Evolutionary conservation across 1,284 basidiomycete species (phyloP), one percentile per base, ranked within the genome.

Genomic region (Pseudozyma pruni): DNA sequence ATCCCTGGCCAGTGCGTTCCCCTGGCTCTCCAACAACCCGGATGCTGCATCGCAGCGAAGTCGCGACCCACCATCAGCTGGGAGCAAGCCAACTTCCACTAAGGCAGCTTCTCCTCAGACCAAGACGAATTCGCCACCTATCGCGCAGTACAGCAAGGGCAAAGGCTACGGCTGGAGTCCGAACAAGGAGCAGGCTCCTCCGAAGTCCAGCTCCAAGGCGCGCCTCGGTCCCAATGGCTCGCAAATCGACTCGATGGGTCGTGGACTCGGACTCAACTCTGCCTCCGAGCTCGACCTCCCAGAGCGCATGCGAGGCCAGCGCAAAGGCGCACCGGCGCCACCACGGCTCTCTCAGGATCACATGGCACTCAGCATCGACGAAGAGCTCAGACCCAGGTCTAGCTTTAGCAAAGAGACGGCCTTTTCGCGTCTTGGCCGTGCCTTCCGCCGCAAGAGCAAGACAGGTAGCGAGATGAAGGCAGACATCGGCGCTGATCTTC

Each of bases 401-500:
- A 37, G 22, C 19, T 14, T 31, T n/a, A 22, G 39, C 32, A 64
- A 54, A n/a, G 54, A 64, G 16, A 66, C 68, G 11, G 68, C 68
- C 25, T 66, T 71, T 48, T 44, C 68, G 10, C 57, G 61, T 4
- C 47, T 71, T 6, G 66, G 66, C 23, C 59, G 66, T 27, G 66
- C 66, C 19, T 66, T 71, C 23, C 61, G 68, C 17, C 68, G 68
- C 42, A 71, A 66, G 47, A 66, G 61, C 61, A 71, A 71, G 42
- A 54, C 61, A 10, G 61, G 68, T 22, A 51, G 46, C 44, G 68
- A 70, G 20, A 22, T 56, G 34, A 59, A 38, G 35, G 56, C 32
- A 2, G 67, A 63, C 32, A 31, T 56, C 32, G 19, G 19, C 22
- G 37, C 57, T 8, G 33, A 35, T 9, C 22, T 46, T 29, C 49